phyloP scores from a whole-genome alignment of 2,329 filamentous ascomycete species.

The Xenoacremonium recifei region DNA sequence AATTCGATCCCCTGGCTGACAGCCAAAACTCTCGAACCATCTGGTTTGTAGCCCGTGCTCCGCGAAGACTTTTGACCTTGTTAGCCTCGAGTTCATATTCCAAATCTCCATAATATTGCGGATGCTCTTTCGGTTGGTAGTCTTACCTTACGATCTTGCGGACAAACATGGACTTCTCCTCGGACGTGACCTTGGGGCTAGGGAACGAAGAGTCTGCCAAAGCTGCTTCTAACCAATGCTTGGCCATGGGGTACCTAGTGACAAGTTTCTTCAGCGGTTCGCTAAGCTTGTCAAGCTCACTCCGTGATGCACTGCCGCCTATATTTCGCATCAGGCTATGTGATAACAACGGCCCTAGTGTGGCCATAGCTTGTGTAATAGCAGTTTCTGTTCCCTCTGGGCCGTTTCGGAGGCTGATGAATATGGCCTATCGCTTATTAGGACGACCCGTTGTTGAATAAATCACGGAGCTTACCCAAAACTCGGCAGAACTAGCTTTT shows the following conservation, averaged over 20 bases:
- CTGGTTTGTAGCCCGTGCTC: constrained; percentile 62
- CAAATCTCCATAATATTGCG: neutral
- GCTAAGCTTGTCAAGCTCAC: constrained; percentile 68
- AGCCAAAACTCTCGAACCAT: constrained; percentile 73
- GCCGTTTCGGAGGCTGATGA: constrained; percentile 47
- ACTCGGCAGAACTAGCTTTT: constrained; percentile 70
- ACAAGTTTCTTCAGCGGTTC: constrained; percentile 71
- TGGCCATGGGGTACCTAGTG: constrained; percentile 52
- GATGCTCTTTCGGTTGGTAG: too few species aligned
- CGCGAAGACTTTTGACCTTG: constrained; percentile 53
- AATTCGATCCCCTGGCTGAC: constrained; percentile 60
- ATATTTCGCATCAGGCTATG: constrained; percentile 63
- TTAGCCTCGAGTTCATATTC: neutral
- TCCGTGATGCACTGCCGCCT: constrained; percentile 65
- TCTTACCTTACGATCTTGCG: constrained; percentile 61
- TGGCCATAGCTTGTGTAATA: constrained; percentile 50
- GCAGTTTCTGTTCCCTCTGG: constrained; percentile 41
- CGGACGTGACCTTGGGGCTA: constrained; percentile 54
- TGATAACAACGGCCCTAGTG: constrained; percentile 61
- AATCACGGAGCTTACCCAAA: constrained; percentile 60
- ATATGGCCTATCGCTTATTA: constrained; percentile 44
- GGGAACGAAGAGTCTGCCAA: constrained; percentile 56
- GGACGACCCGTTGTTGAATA: neutral
- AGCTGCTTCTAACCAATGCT: constrained; percentile 62
- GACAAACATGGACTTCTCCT: constrained; percentile 63